These are phyloP conservation scores for Astragalus glycyphyllos DNA, from an alignment of 306 rosid genomes.

Conservation along the genomic window DNA sequence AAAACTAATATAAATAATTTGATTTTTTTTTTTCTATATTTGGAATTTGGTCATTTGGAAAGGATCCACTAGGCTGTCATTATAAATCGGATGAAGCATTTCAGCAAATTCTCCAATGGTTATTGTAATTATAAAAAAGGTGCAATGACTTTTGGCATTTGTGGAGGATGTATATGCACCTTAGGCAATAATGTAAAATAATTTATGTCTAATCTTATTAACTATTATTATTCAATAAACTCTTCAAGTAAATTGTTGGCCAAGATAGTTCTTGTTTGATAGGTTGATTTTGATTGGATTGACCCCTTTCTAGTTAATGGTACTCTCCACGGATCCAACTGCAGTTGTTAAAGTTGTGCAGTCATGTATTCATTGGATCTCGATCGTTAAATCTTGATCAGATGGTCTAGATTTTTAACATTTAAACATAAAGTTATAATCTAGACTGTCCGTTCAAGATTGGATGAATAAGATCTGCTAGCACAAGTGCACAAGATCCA, in stretches of 20 bases:
- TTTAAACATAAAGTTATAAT: no score
- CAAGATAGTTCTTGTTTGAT: background rate
- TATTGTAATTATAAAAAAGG: background rate
- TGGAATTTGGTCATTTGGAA: slow-evolving; percentile 16
- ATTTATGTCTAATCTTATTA: background rate
- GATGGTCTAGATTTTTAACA: no score
- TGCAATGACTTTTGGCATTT: slow-evolving; percentile 33
- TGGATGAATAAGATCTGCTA: no score
- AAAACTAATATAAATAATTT: background rate
- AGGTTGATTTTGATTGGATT: slow-evolving; percentile 13
- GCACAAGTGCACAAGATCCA: no score
- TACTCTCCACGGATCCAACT: no score
- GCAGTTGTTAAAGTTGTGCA: no score
- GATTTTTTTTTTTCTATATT: background rate
- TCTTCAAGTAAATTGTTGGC: background rate
- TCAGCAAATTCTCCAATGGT: slow-evolving; percentile 6
- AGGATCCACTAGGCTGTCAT: background rate
- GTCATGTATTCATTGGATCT: no score
- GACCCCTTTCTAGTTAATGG: background rate
- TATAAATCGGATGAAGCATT: background rate
- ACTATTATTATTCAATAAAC: slow-evolving; percentile 3
- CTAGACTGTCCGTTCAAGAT: no score
- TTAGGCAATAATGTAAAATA: background rate
- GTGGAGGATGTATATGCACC: background rate
- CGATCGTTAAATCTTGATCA: no score